Evolutionary conservation across 1,284 basidiomycete genomes (phyloP).

Genomic region (Exobasidium cylindrosporum): DNA sequence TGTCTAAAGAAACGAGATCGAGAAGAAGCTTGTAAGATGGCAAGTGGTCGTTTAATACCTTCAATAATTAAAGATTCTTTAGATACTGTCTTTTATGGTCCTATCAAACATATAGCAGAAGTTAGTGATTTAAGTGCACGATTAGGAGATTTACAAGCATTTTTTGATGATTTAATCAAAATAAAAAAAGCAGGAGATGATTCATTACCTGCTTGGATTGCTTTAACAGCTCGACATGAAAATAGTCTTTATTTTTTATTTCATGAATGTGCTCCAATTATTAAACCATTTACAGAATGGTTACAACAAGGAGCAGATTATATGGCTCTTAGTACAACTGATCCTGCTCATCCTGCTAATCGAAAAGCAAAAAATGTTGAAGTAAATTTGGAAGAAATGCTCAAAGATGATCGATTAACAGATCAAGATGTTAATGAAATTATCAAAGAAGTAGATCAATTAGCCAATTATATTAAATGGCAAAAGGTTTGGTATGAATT

Average conservation of each 20-base stretch:
- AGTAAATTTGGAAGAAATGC: slow-evolving; percentile 51
- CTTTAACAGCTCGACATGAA: slow-evolving; percentile 46
- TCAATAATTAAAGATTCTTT: slow-evolving; percentile 49
- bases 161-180: slow-evolving; percentile 48
- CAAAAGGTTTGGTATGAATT: slow-evolving; percentile 52
- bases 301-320: slow-evolving; percentile 45
- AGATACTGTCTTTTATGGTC: slow-evolving; percentile 44
- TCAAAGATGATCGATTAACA: slow-evolving; percentile 45
- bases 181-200: slow-evolving; percentile 34
- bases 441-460: slow-evolving; percentile 36
- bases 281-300: slow-evolving; percentile 45
- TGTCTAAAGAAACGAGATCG: slow-evolving; percentile 47
- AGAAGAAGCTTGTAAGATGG: slow-evolving; percentile 41
- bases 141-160: slow-evolving; percentile 48
- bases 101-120: slow-evolving; percentile 35
- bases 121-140: slow-evolving; percentile 40
- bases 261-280: slow-evolving; percentile 48
- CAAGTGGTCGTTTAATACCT: slow-evolving; percentile 41
- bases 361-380: slow-evolving; percentile 44
- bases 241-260: slow-evolving; percentile 47
- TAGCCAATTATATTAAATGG: slow-evolving; percentile 44
- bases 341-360: slow-evolving; percentile 47
- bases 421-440: slow-evolving; percentile 43
- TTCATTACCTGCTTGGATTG: slow-evolving; percentile 46
- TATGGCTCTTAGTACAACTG: slow-evolving; percentile 50